Conservation (phyloP, 2,329 filamentous ascomycete species). For the Cyphellophora europaea region DNA sequence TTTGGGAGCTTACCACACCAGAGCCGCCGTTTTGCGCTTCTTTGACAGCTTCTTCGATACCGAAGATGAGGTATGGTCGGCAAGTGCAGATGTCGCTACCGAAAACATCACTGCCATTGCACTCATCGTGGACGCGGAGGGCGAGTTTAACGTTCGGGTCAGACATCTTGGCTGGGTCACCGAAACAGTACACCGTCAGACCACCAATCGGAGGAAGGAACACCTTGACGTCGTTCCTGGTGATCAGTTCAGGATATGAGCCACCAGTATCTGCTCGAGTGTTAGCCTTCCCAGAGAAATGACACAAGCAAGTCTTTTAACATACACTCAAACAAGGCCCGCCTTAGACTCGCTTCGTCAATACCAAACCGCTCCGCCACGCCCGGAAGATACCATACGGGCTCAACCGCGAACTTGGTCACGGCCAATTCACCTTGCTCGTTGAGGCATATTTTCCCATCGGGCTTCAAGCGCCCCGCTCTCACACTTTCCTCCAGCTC, state of each 20-base stretch:
- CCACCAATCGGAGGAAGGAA: constrained; percentile 95
- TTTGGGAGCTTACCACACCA: too few relatives aligned
- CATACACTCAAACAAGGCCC: constrained; percentile 72
- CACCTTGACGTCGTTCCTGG: constrained; percentile 84
- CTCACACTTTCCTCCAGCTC: constrained; percentile 85
- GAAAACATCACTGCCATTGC: constrained; percentile 96
- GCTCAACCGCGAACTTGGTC: constrained; percentile 94
- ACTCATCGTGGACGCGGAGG: constrained; percentile 77
- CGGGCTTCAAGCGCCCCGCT: constrained; percentile 62
- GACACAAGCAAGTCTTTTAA: too few relatives aligned
- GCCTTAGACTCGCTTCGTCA: constrained; percentile 77
- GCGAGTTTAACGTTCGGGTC: constrained; percentile 74
- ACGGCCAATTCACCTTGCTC: constrained; percentile 78
- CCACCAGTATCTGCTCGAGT: constrained; percentile 68
- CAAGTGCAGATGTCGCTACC: constrained; percentile 97
- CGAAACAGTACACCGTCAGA: constrained; percentile 93
- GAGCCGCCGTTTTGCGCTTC: constrained; percentile 90
- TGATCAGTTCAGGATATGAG: constrained; percentile 94
- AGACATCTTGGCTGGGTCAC: constrained; percentile 87
- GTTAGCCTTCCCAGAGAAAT: too few relatives aligned
- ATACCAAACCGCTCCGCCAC: constrained; percentile 92
- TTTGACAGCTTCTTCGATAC: constrained; percentile 94
- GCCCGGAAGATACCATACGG: constrained; percentile 78
- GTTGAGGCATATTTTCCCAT: constrained; percentile 88
- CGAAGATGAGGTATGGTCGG: constrained; percentile 83